Evolutionary conservation across 805 yeast genomes (phyloP).

Genomic region (Danielia oregonensis): DNA sequence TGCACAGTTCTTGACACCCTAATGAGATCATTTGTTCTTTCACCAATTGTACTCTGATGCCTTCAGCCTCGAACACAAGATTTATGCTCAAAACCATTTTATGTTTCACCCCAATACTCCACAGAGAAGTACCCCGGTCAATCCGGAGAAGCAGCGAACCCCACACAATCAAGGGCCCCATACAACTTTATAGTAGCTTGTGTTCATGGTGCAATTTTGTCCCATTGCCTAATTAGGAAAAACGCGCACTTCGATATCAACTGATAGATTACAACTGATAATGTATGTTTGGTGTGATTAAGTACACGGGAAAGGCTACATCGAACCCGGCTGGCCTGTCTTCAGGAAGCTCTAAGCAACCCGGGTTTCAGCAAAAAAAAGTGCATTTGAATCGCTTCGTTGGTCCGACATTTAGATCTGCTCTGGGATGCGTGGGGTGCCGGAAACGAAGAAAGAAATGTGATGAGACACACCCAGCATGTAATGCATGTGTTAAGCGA

Average conservation of each 20-base stretch:
- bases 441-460: slow-evolving; percentile 17
- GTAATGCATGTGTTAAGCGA: slow-evolving; percentile 16
- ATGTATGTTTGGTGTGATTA: slow-evolving; percentile 1
- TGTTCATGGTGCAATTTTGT: too few species aligned
- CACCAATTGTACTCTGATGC: too few species aligned
- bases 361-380: slow-evolving; percentile 1
- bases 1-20: too few species aligned
- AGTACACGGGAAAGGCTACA: not conserved
- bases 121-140: too few species aligned
- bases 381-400: not conserved
- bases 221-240: not conserved
- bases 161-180: too few species aligned
- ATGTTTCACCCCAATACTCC: too few species aligned
- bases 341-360: too few species aligned
- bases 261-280: not conserved
- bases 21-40: too few species aligned
- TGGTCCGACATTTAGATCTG: slow-evolving; percentile 1
- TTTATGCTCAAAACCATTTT: too few species aligned
- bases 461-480: slow-evolving; percentile 22
- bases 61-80: too few species aligned
- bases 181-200: too few species aligned
- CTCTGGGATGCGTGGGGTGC: slow-evolving; percentile 10
- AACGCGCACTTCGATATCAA: not conserved
- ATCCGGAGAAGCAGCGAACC: too few species aligned
- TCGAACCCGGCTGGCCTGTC: not conserved